Base-by-base conservation (phyloP, 2,329 filamentous ascomycete species). In the Pestalotiopsis sp. region DNA sequence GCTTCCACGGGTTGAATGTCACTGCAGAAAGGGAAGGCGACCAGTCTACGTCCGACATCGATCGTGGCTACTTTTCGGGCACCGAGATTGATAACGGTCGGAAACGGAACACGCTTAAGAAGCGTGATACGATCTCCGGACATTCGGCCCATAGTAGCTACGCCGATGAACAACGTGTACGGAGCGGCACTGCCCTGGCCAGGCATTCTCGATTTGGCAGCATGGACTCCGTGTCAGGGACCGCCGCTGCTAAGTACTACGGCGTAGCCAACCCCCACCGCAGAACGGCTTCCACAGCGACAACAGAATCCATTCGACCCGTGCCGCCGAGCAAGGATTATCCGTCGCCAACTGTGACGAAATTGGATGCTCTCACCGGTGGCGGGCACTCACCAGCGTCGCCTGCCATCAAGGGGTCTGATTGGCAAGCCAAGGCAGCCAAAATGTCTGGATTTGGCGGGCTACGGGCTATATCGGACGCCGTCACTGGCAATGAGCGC, bases 51-150 rank as follows among this genome's bases (percentile, higher is more conserved):
- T 80, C 84, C 27, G 93, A 97, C 70, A 80, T 93, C 17, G 96
- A 98, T 75, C 89, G 94, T 45, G 95, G 95, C 27, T 98, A 98
- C 79, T 97, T 98, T 77, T 98, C 95, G 7, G 94, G 95, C 3
- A 92, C 92, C 17, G 95, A 98, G 75, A 85, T 90, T 12, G 94
- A 98, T 71, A 62, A 39, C n/a, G 88, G 77, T 20, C 76, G 88
- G 58, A 90, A 88, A 74, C 88, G 93, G 60, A 97, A 94, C 77
- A 85, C 96, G 61, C 83, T 98, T 72, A 93, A 93, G 79, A 97
- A 96, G 82, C 91, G 93, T 68, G 88, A 90, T 69, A 91, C 88
- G 70, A 80, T 82, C 68, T 82, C 83, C 23, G 82, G 81, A 36
- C 89, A 93, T 78, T 90, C 91, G 49, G 87, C 90, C 61, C 91